Conservation (phyloP, 306 rosid genomes). For the Dryas alaskensis region DNA sequence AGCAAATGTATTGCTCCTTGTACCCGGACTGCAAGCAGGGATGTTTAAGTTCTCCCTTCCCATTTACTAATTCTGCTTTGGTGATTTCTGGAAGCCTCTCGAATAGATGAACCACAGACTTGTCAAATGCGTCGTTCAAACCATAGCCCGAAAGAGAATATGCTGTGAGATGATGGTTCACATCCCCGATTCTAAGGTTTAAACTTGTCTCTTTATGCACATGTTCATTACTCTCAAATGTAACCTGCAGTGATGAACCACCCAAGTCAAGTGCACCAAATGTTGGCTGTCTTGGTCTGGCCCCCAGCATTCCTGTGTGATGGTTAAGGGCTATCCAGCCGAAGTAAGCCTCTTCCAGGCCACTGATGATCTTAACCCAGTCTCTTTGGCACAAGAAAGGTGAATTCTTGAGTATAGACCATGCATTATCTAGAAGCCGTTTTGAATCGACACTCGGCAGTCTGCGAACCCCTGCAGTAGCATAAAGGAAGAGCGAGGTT, state of each 20-base stretch:
- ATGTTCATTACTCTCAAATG: constrained; percentile 77
- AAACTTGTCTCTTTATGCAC: constrained; percentile 54
- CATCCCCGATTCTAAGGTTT: constrained; percentile 75
- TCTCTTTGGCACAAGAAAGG: constrained; percentile 68
- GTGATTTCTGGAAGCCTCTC: constrained; percentile 41
- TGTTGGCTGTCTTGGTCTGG: constrained; percentile 64
- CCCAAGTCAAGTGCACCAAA: constrained; percentile 95
- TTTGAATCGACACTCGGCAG: constrained; percentile 58
- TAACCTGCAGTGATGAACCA: constrained; percentile 93
- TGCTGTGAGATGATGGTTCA: constrained; percentile 80
- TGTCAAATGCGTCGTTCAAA: constrained; percentile 84
- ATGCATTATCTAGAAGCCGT: constrained; percentile 81
- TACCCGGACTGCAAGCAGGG: constrained; percentile 93
- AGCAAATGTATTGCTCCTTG: constrained; percentile 57
- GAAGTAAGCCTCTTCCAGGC: constrained; percentile 88
- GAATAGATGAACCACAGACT: constrained; percentile 65
- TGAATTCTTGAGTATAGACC: constrained; percentile 70
- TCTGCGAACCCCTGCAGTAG: constrained; percentile 92
- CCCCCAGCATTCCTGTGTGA: constrained; percentile 56
- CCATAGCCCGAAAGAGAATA: constrained; percentile 86
- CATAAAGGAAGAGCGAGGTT: constrained; percentile 74
- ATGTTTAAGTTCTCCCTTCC: constrained; percentile 59
- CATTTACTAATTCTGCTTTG: constrained; percentile 37
- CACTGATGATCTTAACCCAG: constrained; percentile 75
- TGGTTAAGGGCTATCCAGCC: constrained; percentile 98